Base-by-base conservation (phyloP, 148 eudicot species). In the Camellia sinensis region DNA sequence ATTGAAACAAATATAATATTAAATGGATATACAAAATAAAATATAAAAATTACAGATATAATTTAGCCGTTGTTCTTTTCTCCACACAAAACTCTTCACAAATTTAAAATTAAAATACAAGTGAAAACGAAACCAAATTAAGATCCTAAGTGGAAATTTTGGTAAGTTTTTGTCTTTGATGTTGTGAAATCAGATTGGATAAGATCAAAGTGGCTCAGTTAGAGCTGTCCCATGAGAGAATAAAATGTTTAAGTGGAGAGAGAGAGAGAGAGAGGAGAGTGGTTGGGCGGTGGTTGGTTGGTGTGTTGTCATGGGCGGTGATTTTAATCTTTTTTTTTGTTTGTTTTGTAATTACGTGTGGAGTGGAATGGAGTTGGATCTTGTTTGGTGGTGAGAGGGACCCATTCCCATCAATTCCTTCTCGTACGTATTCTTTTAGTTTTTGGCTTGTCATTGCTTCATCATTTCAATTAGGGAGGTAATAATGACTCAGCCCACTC, bases 241-340 rank as follows among this genome's bases (percentile, higher is more conserved):
- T 9, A 59, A 75, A 8, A 29, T 12, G 59, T 17, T 15, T 4
- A 19, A 46, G 50, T 60, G 67, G 44, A 7, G 61, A 29, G 37
- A 29, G 37, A 29, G 29, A 29, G 29, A 29, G 29, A 29, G 29
- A 29, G 61, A 22, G 61, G 12, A 21, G 59, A 76, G 56, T 1
- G 56, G 79, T 9, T 7, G 43, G 71, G 52, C 12, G 71, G 71
- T 64, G 76, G 76, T 54, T 45, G 43, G 71, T 29, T 13, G 71
- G 71, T 64, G 76, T 62, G 29, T 45, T 75, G 60, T 17, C 59
- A 3, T 21, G 45, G 61, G 71, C 70, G 70, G 56, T 76, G 68
- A 21, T 6, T 76, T 62, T 62, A 10, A 64, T 46, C 8, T 45
- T 29, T 29, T 29, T 29, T 29, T 29, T 29, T n/a, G n/a, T n/a